Evolutionary conservation across 2,329 filamentous ascomycete genomes (phyloP), one percentile per base, ranked within the genome.

Genomic region (Fusarium vanettenii): DNA sequence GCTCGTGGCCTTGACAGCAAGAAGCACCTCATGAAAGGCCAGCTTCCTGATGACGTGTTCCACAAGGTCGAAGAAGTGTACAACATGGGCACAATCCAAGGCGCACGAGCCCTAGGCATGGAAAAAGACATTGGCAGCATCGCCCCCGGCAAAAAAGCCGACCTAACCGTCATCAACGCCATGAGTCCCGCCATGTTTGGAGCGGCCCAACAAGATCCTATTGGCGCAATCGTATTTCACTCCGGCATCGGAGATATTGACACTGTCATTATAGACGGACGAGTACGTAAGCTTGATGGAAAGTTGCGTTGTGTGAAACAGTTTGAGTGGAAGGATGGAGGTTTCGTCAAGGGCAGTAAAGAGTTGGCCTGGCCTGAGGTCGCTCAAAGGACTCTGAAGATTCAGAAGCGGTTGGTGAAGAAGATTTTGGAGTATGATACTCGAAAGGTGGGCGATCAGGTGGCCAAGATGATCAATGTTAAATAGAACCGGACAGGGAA

Each of bases 41-140:
- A 18, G 2, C 20, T 63, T 1, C 59, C 57, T 1, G 27, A 56
- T 16, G 52, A 67, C 8, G 45, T 45, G 3, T 63, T 45, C 3
- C 59, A 48, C 57, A 55, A 33, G 7, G 59, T 63, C 7, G 45
- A 56, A 11, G 64, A 67, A 4, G 59, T 29, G 1, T 67, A 33
- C 57, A 63, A 67, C 33, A 62, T 67, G 57, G 64, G 59, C 3
- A 67, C 64, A 1, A 48, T 67, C 14, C 64, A 67, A 63, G 64
- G 64, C 11, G 64, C 64, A 7, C n/a, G 64, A 29, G 64, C 64
- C 3, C 14, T 67, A 1, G 48, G 48, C 2, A 67, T 67, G 64
- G 64, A 67, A 2, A 25, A 57, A 1, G 48, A 67, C 16, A 57
- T 67, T 5, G 64, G 64, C 10, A 67, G 64, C 20, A 57, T 67